phyloP scores from a whole-genome alignment of 2,329 filamentous ascomycete species.

The Teratosphaeria epicoccoides region DNA sequence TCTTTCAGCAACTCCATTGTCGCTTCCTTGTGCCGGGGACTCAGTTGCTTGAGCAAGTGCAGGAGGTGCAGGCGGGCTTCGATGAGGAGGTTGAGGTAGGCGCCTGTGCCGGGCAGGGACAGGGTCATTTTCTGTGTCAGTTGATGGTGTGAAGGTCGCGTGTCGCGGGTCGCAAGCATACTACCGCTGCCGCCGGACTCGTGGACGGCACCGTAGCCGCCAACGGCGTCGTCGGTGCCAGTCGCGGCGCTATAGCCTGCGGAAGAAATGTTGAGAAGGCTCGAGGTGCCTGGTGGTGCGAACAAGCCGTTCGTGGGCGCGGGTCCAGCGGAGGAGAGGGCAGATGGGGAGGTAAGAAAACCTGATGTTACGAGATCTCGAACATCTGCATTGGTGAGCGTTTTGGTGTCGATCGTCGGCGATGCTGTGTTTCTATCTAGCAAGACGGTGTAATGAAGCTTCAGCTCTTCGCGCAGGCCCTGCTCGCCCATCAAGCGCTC shows the following conservation, averaged over 20 bases:
- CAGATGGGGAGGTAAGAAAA: conserved; percentile 49
- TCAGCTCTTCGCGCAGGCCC: conserved; percentile 30
- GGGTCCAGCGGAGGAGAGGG: conserved; percentile 22
- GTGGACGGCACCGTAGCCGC: conserved; percentile 55
- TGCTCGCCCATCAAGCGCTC: conserved; percentile 15
- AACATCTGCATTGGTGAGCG: conserved; percentile 39
- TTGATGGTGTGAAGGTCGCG: conserved; percentile 5
- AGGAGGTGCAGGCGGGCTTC: conserved; percentile 53
- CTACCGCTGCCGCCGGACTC: conserved; percentile 48
- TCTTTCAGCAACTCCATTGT: conserved; percentile 53
- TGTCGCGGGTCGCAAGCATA: conserved; percentile 21
- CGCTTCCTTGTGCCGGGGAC: conserved; percentile 49
- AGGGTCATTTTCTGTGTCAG: conserved; percentile 36
- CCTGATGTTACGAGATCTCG: conserved; percentile 54
- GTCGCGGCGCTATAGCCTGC: conserved; percentile 54
- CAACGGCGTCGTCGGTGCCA: conserved; percentile 58
- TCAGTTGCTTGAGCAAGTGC: conserved; percentile 45
- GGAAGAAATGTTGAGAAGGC: conserved; percentile 38
- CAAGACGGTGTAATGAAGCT: conserved; percentile 40
- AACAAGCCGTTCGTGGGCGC: conserved; percentile 32
- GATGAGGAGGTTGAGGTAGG: conserved; percentile 55
- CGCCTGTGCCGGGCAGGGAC: conserved; percentile 56
- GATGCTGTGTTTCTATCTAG: conserved; percentile 43
- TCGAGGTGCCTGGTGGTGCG: conserved; percentile 31
- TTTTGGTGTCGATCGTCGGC: conserved; percentile 29